Base-by-base conservation (phyloP, 176 grass and related monocot species). In the Zizania latifolia region DNA sequence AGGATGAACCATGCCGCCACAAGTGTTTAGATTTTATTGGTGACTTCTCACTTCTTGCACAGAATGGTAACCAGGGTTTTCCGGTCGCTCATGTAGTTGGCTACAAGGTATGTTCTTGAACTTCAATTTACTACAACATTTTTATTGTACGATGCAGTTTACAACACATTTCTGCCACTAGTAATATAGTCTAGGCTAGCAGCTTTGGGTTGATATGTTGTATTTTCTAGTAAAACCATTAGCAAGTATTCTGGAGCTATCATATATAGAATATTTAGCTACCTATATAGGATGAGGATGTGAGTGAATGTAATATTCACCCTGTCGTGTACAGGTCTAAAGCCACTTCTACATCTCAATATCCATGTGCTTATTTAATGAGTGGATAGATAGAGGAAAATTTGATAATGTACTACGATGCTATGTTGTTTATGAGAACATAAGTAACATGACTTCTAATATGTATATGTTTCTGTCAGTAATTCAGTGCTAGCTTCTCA, bases 21-120 rank as follows among this genome's bases (percentile, higher is more conserved):
- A 98, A 98, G 78, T 80, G 88, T 75, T 81, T 98, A 74, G 91
- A 98, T 89, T 85, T 94, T 82, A 82, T 98, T 12, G 95, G 95
- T 14, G 95, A 98, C 54, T 88, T 94, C 51, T 98, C 95, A 35
- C 89, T 98, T 69, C 65, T 98, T 83, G 94, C 91, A 43, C 84
- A 85, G 63, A 92, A 90, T 79, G 95, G 95, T 45, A 92, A 87
- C 58, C 86, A 85, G 72, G 95, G 95, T 26, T 88, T 98, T 82
- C 89, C 86, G 24, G 22, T 88, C 21, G 86, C 89, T 62, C 91
- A 90, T 85, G 81, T 98, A 70, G 69, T 93, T 89, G 89, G 91
- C 10, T 98, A 92, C 68, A 98, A 92, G 95, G 95, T 97, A 82
- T 71, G 74, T 71, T 83, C 9, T 74, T 54, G 19, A n/a, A 13